Conservation (phyloP, 2,329 filamentous ascomycete genomes). For the Colletotrichum siamense region DNA sequence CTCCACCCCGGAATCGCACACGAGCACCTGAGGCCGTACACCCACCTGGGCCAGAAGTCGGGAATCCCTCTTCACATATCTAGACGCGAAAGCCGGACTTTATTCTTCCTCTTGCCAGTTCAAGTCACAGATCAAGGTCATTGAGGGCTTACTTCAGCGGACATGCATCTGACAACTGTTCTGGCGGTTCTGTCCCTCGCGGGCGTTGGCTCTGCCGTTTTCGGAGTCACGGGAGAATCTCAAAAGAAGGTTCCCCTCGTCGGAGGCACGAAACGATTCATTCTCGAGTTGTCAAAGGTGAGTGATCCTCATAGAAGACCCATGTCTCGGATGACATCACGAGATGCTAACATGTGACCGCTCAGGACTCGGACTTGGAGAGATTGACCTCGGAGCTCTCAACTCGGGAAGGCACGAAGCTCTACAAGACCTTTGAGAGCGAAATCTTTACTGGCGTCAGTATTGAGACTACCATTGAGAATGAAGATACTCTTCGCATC, state of each 20-base stretch:
- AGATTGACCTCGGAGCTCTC: neutral
- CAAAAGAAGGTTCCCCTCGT: neutral
- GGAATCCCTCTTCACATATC: neutral
- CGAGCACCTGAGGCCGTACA: neutral
- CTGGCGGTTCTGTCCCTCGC: neutral
- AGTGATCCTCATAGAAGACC: neutral
- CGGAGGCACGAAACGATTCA: constrained; percentile 4
- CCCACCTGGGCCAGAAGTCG: neutral
- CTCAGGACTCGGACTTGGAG: neutral
- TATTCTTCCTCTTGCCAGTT: neutral
- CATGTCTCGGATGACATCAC: accelerated
- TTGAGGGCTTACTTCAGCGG: neutral
- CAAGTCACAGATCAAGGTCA: too few relatives aligned
- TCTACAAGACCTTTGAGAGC: constrained; percentile 12
- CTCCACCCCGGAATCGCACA: neutral
- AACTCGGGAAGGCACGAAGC: neutral
- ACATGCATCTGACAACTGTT: neutral
- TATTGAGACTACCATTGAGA: neutral
- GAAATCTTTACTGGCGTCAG: constrained; percentile 19
- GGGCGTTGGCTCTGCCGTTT: neutral
- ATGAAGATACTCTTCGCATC: neutral
- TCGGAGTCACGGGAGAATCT: neutral
- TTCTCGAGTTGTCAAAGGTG: constrained; percentile 13
- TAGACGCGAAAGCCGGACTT: neutral
- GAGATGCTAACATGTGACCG: neutral